Evolutionary conservation across 2,329 filamentous ascomycete genomes (phyloP).

Genomic region (Massarina eburnea): DNA sequence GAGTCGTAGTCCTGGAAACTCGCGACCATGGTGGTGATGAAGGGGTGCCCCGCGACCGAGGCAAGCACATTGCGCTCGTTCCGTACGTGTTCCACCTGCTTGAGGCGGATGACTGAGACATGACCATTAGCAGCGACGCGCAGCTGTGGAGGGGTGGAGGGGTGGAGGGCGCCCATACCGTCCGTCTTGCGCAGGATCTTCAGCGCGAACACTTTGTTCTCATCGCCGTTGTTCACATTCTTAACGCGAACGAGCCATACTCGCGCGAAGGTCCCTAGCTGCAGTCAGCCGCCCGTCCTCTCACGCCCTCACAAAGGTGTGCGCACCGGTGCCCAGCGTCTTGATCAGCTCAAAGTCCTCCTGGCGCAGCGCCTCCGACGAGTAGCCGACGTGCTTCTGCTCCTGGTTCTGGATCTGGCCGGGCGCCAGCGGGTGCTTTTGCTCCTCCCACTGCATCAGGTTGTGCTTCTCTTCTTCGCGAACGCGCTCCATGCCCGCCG

Average conservation of each 20-base stretch:
- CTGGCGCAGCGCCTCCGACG: conserved; percentile 48
- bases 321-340: conserved; percentile 72
- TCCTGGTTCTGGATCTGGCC: conserved; percentile 48
- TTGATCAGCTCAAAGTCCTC: conserved; percentile 72
- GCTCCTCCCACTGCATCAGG: conserved; percentile 50
- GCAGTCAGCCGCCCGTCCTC: conserved; percentile 20
- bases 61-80: conserved; percentile 79
- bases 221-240: conserved; percentile 54
- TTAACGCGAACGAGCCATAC: conserved; percentile 75
- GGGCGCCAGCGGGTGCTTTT: conserved; percentile 47
- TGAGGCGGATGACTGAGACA: conserved; percentile 70
- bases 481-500: conserved; percentile 36
- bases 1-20: conserved; percentile 80
- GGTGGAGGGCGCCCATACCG: conserved; percentile 36
- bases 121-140: conserved; percentile 19
- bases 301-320: not conserved
- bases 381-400: conserved; percentile 51
- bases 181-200: conserved; percentile 72
- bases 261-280: conserved; percentile 73
- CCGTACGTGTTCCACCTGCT: conserved; percentile 84
- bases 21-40: conserved; percentile 76
- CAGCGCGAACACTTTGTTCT: conserved; percentile 72
- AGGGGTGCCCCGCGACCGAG: conserved; percentile 77
- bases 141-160: not conserved
- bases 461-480: conserved; percentile 52